phyloP scores from a whole-genome alignment of 345 rosid species.

The rapeseed (Brassica napus) region Da-Ae NC_063445.1:24722501-24723000 shows the following conservation, averaged over 20 bases:
- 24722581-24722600: conserved; percentile 19
- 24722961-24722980: no score
- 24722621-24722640: conserved; percentile 15
- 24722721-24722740: no score
- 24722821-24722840: no score
- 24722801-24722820: no score
- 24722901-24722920: neutral
- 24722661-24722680: neutral
- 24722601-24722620: conserved; percentile 11
- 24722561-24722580: conserved; percentile 25
- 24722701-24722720: no score
- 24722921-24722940: neutral
- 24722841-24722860: no score
- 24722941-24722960: neutral
- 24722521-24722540: conserved; percentile 40
- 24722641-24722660: neutral
- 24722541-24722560: conserved; percentile 34
- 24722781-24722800: no score
- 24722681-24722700: neutral
- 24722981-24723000: neutral
- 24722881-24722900: no score
- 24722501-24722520: conserved; percentile 21
- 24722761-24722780: no score
- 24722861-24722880: no score
- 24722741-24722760: no score